Conservation (phyloP, 768 basidiomycete genomes). For the Auriscalpium orientale region DNA sequence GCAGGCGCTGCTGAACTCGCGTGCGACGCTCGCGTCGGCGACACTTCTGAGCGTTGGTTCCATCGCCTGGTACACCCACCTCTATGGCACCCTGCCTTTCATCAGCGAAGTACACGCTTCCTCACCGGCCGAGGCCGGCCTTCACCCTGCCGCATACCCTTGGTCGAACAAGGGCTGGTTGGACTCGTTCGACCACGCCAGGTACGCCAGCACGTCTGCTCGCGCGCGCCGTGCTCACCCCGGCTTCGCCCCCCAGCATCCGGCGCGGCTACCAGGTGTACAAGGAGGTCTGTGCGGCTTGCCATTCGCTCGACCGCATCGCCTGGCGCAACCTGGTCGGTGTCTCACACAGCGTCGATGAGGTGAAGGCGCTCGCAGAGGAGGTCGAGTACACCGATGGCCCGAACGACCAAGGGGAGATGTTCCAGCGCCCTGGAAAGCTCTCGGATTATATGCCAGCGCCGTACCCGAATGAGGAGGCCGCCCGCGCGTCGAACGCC, state of each 20-base stretch:
- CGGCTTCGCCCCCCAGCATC: conserved; percentile 46
- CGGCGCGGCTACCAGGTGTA: conserved; percentile 96
- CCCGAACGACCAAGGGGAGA: conserved; percentile 89
- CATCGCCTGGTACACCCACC: conserved; percentile 93
- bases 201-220: conserved; percentile 42
- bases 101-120: conserved; percentile 89
- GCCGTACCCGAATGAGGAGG: conserved; percentile 97
- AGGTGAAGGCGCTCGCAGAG: conserved; percentile 87
- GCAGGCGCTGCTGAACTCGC: conserved; percentile 63
- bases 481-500: conserved; percentile 86
- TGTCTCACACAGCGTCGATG: conserved; percentile 91
- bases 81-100: conserved; percentile 87
- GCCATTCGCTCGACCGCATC: conserved; percentile 98
- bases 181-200: conserved; percentile 93
- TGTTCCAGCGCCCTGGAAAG: conserved; percentile 99
- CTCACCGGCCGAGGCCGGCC: conserved; percentile 87
- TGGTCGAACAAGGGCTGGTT: conserved; percentile 87
- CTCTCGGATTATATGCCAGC: conserved; percentile 93
- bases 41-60: conserved; percentile 78
- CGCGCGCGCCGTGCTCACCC: conserved; percentile 6
- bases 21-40: conserved; percentile 66
- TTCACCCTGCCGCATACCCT: conserved; percentile 81
- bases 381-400: conserved; percentile 97
- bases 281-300: conserved; percentile 97
- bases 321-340: conserved; percentile 99